phyloP scores from a whole-genome alignment of 768 basidiomycete genomes.

The Boletus pseudo-olivaceus region DNA sequence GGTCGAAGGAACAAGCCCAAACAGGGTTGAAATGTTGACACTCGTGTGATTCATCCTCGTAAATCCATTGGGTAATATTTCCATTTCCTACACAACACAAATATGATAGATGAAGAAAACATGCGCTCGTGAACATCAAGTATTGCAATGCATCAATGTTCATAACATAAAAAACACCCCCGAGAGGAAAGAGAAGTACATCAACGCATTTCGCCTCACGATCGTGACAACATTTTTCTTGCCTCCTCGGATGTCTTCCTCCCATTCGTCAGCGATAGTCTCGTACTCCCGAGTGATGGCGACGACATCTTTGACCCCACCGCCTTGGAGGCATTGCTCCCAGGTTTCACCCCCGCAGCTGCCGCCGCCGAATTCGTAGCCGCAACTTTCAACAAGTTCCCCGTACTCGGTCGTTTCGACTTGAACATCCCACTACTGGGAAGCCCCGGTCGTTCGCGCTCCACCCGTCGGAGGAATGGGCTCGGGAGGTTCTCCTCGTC shows the following conservation, averaged over 20 bases:
- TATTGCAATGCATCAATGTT: conserved; percentile 5
- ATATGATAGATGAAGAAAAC: conserved; percentile 1
- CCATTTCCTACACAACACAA: conserved; percentile 3
- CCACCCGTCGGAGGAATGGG: conserved; percentile 67
- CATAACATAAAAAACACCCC: neutral
- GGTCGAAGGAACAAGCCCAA: neutral
- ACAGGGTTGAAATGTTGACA: neutral
- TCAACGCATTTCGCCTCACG: conserved; percentile 1
- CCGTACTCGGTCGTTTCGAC: conserved; percentile 46
- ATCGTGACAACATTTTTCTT: conserved; percentile 13
- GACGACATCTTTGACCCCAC: conserved; percentile 9
- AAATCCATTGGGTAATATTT: neutral
- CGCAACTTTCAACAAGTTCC: conserved; percentile 56
- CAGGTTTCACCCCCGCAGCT: conserved; percentile 18
- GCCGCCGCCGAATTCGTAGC: conserved; percentile 45
- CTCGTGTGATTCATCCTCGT: neutral
- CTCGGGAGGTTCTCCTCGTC: conserved; percentile 87
- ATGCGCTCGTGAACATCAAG: conserved; percentile 5
- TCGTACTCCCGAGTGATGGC: conserved; percentile 18
- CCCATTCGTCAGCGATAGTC: conserved; percentile 45
- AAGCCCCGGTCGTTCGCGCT: conserved; percentile 32
- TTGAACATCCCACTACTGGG: conserved; percentile 12
- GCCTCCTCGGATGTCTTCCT: conserved; percentile 52
- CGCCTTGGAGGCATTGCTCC: conserved; percentile 9
- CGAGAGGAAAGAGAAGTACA: neutral